Conservation (phyloP, 805 yeast species). For the Sugiyamaella smithiae region DNA sequence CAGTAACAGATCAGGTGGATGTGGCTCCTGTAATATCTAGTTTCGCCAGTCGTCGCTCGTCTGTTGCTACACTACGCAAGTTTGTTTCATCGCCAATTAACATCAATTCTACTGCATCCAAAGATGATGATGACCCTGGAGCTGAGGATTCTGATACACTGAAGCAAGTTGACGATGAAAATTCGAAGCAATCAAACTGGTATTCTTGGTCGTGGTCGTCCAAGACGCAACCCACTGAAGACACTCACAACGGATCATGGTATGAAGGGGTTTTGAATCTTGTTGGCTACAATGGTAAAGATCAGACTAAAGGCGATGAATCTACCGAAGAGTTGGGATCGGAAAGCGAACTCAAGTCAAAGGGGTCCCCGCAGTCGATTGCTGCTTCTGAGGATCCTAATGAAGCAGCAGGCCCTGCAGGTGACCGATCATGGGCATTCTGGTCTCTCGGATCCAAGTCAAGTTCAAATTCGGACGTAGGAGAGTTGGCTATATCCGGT, state of each 20-base stretch:
- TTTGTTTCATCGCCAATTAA: not conserved
- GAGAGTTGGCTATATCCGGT: constrained; percentile 34
- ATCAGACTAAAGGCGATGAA: not conserved
- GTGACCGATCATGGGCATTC: constrained; percentile 34
- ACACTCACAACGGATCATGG: constrained; percentile 2
- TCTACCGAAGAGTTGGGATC: not conserved
- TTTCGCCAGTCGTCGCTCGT: not conserved
- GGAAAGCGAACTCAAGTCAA: not conserved
- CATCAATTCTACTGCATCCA: not conserved
- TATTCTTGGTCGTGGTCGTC: constrained; percentile 9
- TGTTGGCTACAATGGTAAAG: not conserved
- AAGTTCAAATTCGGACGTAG: constrained; percentile 6
- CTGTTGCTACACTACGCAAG: constrained; percentile 3
- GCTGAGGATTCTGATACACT: no score
- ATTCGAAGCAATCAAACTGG: constrained; percentile 10
- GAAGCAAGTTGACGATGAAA: not conserved
- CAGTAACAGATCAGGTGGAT: not conserved
- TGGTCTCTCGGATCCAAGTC: constrained; percentile 26
- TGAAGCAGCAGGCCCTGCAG: constrained; percentile 6
- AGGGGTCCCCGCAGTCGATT: not conserved
- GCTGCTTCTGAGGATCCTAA: constrained; percentile 6
- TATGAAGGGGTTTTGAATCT: constrained; percentile 12
- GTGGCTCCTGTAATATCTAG: not conserved
- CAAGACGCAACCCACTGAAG: not conserved
- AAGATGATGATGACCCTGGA: not conserved